phyloP scores from a whole-genome alignment of 208 protist species.

The Crithidia mellificae region DNA sequence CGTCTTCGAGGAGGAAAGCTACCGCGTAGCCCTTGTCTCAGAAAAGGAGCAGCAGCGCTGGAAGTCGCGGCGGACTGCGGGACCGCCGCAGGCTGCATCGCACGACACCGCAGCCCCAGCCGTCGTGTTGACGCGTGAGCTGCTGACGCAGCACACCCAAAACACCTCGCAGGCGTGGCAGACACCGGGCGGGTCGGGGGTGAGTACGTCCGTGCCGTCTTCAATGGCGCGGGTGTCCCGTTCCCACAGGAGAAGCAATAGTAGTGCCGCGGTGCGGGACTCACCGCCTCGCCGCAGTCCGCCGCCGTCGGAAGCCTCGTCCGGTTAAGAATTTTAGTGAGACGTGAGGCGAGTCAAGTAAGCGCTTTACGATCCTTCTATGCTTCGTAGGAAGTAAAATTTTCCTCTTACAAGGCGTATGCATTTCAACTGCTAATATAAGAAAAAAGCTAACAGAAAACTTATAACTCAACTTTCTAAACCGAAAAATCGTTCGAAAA shows the following conservation, averaged over 20 bases:
- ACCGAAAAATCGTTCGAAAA: too few species aligned
- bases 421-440: too few species aligned
- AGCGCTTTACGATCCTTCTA: too few species aligned
- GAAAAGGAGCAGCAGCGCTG: background rate
- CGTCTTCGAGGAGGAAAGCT: slow-evolving; percentile 33
- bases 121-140: slow-evolving; percentile 28
- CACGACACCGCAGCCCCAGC: background rate
- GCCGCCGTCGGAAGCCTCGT: background rate
- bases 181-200: background rate
- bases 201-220: background rate
- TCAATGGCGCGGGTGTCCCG: background rate
- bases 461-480: too few species aligned
- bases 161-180: slow-evolving; percentile 15
- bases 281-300: background rate
- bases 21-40: slow-evolving; percentile 25
- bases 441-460: too few species aligned
- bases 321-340: too few species aligned
- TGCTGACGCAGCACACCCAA: slow-evolving; percentile 35
- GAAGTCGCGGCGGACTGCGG: background rate
- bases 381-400: too few species aligned
- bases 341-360: too few species aligned
- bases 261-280: too few species aligned
- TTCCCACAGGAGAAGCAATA: slow-evolving; percentile 16
- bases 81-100: background rate
- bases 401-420: too few species aligned